Evolutionary conservation across 2,329 filamentous ascomycete species (phyloP).

Genomic region (Beauveria australis): DNA sequence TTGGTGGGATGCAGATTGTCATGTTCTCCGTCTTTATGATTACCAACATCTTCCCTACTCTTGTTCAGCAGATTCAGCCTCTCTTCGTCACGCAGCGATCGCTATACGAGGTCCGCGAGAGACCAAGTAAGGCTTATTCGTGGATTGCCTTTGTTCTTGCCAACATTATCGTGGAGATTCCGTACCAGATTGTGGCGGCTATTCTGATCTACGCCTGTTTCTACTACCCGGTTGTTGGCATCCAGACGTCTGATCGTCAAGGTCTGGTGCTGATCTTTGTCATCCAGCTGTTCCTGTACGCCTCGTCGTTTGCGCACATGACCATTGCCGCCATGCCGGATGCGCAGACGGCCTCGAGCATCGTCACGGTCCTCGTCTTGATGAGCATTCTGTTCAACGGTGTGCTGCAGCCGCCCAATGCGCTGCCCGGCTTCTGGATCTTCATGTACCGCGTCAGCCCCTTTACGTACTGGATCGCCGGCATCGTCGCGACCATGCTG

Average conservation of each 20-base stretch:
- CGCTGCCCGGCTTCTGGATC: conserved; percentile 64
- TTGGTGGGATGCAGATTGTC: conserved; percentile 66
- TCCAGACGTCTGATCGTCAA: conserved; percentile 46
- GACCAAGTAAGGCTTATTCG: conserved; percentile 65
- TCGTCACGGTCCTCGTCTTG: conserved; percentile 52
- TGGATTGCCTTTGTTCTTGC: conserved; percentile 67
- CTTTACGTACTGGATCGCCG: conserved; percentile 61
- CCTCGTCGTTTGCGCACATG: conserved; percentile 66
- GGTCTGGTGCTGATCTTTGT: conserved; percentile 58
- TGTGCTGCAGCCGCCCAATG: conserved; percentile 50
- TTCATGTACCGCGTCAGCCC: conserved; percentile 67
- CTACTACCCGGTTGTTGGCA: conserved; percentile 56
- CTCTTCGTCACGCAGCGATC: conserved; percentile 66
- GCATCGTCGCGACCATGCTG: conserved; percentile 59
- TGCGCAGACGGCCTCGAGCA: conserved; percentile 57
- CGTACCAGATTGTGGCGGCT: conserved; percentile 58
- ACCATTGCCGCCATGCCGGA: conserved; percentile 62
- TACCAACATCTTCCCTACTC: conserved; percentile 62
- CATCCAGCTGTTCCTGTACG: conserved; percentile 61
- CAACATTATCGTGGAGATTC: conserved; percentile 65
- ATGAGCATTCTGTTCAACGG: conserved; percentile 55
- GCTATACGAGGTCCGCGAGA: conserved; percentile 70
- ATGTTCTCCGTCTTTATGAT: conserved; percentile 71
- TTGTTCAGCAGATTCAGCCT: conserved; percentile 68
- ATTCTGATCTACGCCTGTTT: conserved; percentile 57